Conservation (phyloP, 192 early-diverging fungal genomes). For the Coemansia sp. region DNA sequence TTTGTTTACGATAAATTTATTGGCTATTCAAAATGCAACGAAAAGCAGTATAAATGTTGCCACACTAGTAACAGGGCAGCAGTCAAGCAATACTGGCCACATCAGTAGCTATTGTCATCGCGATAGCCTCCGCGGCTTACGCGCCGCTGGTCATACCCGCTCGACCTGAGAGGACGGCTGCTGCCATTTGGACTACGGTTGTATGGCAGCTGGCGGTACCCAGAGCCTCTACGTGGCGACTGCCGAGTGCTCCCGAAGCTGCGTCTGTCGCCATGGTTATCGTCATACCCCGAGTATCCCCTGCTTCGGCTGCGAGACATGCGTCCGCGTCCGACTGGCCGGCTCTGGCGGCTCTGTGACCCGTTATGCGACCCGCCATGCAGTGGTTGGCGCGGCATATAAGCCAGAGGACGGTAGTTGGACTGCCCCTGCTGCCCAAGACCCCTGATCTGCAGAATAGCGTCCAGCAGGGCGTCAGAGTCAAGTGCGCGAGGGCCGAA, state of each 20-base stretch:
- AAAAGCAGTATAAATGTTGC: background rate
- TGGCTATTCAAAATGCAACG: background rate
- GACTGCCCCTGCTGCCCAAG: slow-evolving; percentile 15
- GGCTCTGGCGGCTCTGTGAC: background rate
- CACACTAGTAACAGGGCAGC: background rate
- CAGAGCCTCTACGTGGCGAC: slow-evolving; percentile 14
- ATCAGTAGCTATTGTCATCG: slow-evolving; percentile 2
- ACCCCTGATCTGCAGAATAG: slow-evolving; percentile 19
- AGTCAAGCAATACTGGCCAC: background rate
- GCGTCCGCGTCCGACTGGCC: slow-evolving; percentile 1
- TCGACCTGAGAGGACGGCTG: background rate
- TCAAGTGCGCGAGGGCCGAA: slow-evolving; percentile 29
- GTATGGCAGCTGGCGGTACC: slow-evolving; percentile 42
- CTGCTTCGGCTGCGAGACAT: slow-evolving; percentile 36
- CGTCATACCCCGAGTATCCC: slow-evolving; percentile 18
- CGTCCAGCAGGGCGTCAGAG: slow-evolving; percentile 23
- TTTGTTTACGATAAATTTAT: slow-evolving; percentile 11
- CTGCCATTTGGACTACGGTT: slow-evolving; percentile 20
- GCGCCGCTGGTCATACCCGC: background rate
- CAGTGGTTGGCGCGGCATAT: slow-evolving; percentile 24
- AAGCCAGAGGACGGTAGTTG: slow-evolving; percentile 42
- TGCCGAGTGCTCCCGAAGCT: slow-evolving; percentile 15
- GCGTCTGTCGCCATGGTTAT: slow-evolving; percentile 16
- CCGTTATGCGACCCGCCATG: background rate
- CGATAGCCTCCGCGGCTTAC: slow-evolving; percentile 3